Base-by-base conservation (phyloP, 495 filamentous ascomycete genomes). In the Aspergillus baeticus region DNA sequence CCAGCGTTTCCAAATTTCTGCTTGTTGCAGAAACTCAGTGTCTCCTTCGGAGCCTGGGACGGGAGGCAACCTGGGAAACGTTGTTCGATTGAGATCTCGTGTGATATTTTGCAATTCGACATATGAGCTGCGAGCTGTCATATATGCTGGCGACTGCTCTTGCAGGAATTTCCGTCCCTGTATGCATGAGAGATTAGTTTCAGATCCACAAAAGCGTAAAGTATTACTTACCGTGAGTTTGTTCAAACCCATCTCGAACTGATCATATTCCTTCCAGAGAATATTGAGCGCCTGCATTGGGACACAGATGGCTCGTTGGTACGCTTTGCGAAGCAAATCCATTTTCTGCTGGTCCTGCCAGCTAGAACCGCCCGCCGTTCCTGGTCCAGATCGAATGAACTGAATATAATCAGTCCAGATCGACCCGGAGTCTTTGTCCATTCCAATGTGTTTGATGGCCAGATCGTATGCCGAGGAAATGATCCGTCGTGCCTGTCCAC, bases 271-370 rank as follows among this genome's bases (percentile, higher is more conserved):
- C 72, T 94, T 96, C 94, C 94, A 98, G 10, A 98, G 69, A 11
- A 76, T 78, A 61, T 92, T 90, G 44, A 94, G 81, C 31, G 83
- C 88, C 43, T 87, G 79, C 11, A 87, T 93, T 5, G 94, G 94
- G 49, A 96, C 83, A 58, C 81, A 85, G 37, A 96, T 87, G 13
- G 94, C 93, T 29, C 85, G 85, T 62, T 96, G 93, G 67, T 96
- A 98, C 3, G 89, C 87, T 64, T 92, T 95, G 20, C 94, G 84
- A 18, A 98, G 74, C 57, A 85, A 70, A 61, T 98, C 94, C 90
- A 96, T 95, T 79, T 98, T 98, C 64, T 98, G 94, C 68, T 90
- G 87, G 64, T 97, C 94, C 66, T 98, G 91, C 94, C 94, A 98
- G 15, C 83, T 84, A 50, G 80, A 85, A 35, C 94, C 95, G 31